Conservation (phyloP, 2,329 filamentous ascomycete genomes). For the Davidsoniella australis region DNA sequence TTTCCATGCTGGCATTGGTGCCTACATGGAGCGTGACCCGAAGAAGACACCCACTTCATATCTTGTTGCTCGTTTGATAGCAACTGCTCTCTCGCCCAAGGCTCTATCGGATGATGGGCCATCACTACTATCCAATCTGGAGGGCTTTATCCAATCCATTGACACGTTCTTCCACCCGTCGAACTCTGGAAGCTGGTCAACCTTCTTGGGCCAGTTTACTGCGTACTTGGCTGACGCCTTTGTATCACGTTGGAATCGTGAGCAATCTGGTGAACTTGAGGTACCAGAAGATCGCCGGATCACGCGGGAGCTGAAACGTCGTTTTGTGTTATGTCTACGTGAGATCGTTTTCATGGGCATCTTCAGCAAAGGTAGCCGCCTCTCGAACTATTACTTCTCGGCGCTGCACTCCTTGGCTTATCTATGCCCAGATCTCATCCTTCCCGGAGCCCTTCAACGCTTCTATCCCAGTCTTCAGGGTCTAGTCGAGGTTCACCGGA, state of each 20-base stretch:
- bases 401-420: slow-evolving; percentile 80
- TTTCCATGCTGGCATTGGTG: slow-evolving; percentile 61
- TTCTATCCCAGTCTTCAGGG: slow-evolving; percentile 97
- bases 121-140: slow-evolving; percentile 69
- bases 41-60: slow-evolving; percentile 87
- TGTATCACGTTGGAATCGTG: slow-evolving; percentile 92
- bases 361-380: slow-evolving; percentile 84
- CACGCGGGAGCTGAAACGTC: slow-evolving; percentile 62
- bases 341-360: slow-evolving; percentile 98
- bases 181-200: slow-evolving; percentile 85
- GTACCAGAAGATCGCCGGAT: slow-evolving; percentile 65
- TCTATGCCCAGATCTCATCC: slow-evolving; percentile 76
- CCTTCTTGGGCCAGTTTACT: slow-evolving; percentile 72
- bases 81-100: slow-evolving; percentile 78
- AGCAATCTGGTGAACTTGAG: slow-evolving; percentile 82
- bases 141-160: slow-evolving; percentile 82
- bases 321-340: slow-evolving; percentile 75
- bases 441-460: slow-evolving; percentile 82
- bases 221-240: slow-evolving; percentile 92
- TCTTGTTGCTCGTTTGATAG: slow-evolving; percentile 81
- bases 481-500: slow-evolving; percentile 89
- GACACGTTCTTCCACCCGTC: slow-evolving; percentile 99
- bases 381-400: slow-evolving; percentile 81
- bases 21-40: slow-evolving; percentile 80
- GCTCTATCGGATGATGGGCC: slow-evolving; percentile 53